Percentiles rank a stretch among this genome's conserved stretches.
Evolutionary conservation across 768 basidiomycete species (phyloP).

Genomic region (Tylopilus felleus): DNA sequence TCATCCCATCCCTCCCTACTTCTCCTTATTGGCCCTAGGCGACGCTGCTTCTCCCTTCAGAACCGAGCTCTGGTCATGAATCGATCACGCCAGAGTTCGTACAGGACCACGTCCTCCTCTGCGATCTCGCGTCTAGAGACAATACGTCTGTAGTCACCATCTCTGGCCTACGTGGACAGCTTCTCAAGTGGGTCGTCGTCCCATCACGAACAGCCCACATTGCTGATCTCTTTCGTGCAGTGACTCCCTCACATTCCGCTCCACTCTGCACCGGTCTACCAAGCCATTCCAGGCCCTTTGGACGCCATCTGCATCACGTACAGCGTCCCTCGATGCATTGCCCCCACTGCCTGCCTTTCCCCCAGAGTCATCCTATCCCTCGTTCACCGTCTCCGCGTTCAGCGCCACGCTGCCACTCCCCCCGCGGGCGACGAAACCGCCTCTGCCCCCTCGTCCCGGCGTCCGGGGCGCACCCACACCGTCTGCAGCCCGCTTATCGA

Average conservation of each 20-base stretch:
- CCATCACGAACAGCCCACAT: constrained; percentile 30
- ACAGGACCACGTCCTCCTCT: constrained; percentile 77
- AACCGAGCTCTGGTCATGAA: constrained; percentile 48
- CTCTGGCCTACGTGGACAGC: constrained; percentile 75
- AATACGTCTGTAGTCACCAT: constrained; percentile 65
- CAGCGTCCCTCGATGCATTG: constrained; percentile 40
- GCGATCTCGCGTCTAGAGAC: constrained; percentile 46
- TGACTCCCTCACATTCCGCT: constrained; percentile 41
- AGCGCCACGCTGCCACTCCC: constrained; percentile 34
- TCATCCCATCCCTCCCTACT: not conserved
- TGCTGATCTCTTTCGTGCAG: constrained; percentile 31
- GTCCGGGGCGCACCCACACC: constrained; percentile 17
- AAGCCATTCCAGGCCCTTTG: constrained; percentile 41
- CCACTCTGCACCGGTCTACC: constrained; percentile 39
- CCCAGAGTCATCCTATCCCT: constrained; percentile 44
- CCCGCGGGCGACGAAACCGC: constrained; percentile 45
- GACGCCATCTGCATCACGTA: constrained; percentile 31
- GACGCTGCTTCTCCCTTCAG: constrained; percentile 74
- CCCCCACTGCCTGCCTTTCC: constrained; percentile 50
- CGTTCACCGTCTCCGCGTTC: constrained; percentile 42
- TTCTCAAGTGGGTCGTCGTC: constrained; percentile 50
- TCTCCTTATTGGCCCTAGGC: constrained; percentile 46
- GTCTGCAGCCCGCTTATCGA: constrained; percentile 49
- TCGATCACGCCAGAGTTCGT: constrained; percentile 71
- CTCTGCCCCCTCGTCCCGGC: constrained; percentile 38